These are phyloP conservation scores for Epichloe festucae DNA, from an alignment of 2,329 filamentous ascomycete genomes.

Conservation along the genomic window DNA sequence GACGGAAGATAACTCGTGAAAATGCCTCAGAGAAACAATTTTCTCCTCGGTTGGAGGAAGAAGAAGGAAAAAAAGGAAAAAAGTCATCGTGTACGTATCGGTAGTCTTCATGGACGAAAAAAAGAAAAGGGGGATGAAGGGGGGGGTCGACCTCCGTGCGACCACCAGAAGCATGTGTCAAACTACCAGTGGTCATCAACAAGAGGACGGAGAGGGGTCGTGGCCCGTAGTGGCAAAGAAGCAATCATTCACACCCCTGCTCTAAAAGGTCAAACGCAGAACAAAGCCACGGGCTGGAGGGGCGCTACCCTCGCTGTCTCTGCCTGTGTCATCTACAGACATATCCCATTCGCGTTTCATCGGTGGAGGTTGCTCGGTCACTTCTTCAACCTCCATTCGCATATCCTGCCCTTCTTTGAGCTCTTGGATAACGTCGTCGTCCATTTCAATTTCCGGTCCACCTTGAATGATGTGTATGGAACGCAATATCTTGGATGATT, in stretches of 20 bases:
- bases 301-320: slow-evolving; percentile 9
- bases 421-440: slow-evolving; percentile 77
- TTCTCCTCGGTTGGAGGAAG: not conserved
- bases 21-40: not conserved
- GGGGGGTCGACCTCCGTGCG: not conserved
- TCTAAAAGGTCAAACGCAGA: slow-evolving; percentile 10
- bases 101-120: not conserved
- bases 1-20: not conserved
- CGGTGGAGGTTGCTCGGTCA: slow-evolving; percentile 18
- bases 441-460: slow-evolving; percentile 72
- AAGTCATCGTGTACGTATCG: not conserved
- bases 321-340: slow-evolving; percentile 37
- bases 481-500: slow-evolving; percentile 56
- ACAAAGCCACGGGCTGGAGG: slow-evolving; percentile 6
- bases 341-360: slow-evolving; percentile 50
- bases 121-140: too few species aligned
- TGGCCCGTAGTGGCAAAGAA: not conserved
- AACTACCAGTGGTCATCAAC: not conserved
- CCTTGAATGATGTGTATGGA: slow-evolving; percentile 60
- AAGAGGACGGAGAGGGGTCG: not conserved
- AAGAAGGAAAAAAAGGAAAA: not conserved
- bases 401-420: slow-evolving; percentile 88
- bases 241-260: not conserved
- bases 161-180: not conserved
- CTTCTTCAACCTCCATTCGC: slow-evolving; percentile 52